Evolutionary conservation across 208 protist genomes (phyloP), one percentile per base, ranked within the genome.

Genomic region (Leishmania mexicana): DNA sequence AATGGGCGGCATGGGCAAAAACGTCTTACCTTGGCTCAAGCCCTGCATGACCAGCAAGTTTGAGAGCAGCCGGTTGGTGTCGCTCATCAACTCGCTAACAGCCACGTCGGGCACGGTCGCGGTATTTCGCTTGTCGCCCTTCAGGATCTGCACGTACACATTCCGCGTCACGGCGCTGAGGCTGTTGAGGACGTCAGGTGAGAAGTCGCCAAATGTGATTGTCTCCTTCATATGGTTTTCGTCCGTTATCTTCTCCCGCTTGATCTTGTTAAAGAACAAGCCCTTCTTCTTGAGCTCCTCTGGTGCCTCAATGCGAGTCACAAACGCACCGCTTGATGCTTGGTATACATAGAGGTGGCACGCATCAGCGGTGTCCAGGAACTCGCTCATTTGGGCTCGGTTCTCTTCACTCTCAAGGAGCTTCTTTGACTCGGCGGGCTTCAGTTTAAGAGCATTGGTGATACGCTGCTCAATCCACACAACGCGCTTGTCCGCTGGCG

Each of bases 321-420:
- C 88, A 78, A 95, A 94, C 49, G 88, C 81, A 64, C 93, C 94
- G 70, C 81, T 89, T 73, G 92, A 80, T 67, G 76, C 73, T 83
- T 97, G 93, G 87, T 96, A 97, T 92, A 98, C 91, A 95, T 97
- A 98, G 40, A 98, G 87, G 86, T 97, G 94, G 51, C 90, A 89
- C 54, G 93, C 84, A 90, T 98, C 96, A n/a, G 94, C 88, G 28
- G 89, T 97, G 83, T 98, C 96, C 71, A 98, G 88, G 83, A 98
- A 98, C 81, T 98, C 96, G 60, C 79, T 91, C 80, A 98, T 96
- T 81, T 97, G 95, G 13, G 89, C 88, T 62, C 95, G 91, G 83
- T 95, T 98, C 40, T 98, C 96, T 71, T 98, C 96, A 70, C 96
- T 97, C 74, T 98, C 95, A 35, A 97, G 75, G 24, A 98, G 86